Base-by-base conservation (phyloP, 331 rosid genomes). In the Malus hybrid region DNA sequence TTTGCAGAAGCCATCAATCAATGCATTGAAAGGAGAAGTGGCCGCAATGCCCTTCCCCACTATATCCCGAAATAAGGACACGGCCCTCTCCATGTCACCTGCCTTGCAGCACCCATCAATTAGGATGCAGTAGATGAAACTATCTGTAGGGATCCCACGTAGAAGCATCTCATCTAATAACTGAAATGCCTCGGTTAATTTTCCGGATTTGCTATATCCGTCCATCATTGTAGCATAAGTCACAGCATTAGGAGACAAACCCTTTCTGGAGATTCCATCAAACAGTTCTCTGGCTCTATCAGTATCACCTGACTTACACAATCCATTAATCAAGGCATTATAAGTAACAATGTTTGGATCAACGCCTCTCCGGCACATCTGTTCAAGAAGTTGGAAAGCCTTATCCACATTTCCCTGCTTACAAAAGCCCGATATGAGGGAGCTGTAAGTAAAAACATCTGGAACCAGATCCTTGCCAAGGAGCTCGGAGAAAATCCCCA, bases 1-100 rank as follows among this genome's bases (percentile, higher is more conserved):
- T 78, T 78, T 86, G 83, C 87, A 88, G 71, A 80, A 76, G 52
- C 86, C 82, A 55, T 82, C 82, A 56, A 88, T 67, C 82, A 86
- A 36, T 7, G 78, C 76, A 68, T 88, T 88, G 75, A 78, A 84
- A 75, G 89, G 70, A 61, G 59, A 13, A 13, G 83, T 73, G 60
- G 88, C 71, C 31, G 70, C 86, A 76, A 82, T 57, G n/a, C 85
- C 86, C 73, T 78, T 80, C 24, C 67, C 71, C 70, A 80, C 14
- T 79, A 81, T 80, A 44, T 80, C 88, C 19, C 65, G 76, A 76
- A 84, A 78, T 73, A 86, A 75, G 19, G 66, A 79, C 42, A 14
- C 71, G 42, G 88, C 88, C 65, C 67, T 70, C 59, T 82, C 86
- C 78, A 76, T 78, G 10, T 78, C 70, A 63, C 76, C 76, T 3